phyloP scores from a whole-genome alignment of 192 early-diverging fungal species.

The Dissophora ornata region DNA sequence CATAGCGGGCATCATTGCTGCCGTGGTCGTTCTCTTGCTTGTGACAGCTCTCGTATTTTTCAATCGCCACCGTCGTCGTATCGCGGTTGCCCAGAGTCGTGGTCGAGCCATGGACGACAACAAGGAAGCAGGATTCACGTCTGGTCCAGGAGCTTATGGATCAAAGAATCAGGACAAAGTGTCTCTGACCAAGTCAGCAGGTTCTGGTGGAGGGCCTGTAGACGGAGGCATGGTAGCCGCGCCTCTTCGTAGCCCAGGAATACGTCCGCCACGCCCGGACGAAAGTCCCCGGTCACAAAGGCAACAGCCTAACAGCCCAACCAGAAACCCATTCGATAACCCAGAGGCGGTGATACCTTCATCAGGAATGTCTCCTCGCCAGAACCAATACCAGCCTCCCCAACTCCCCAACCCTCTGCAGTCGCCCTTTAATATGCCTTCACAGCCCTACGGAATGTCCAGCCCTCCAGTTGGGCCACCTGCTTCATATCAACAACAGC shows the following conservation, averaged over 20 bases:
- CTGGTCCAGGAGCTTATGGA: neutral
- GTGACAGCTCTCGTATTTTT: conserved; percentile 20
- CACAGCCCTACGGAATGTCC: conserved; percentile 11
- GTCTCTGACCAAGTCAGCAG: conserved; percentile 28
- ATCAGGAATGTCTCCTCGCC: conserved; percentile 8
- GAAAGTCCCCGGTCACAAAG: conserved; percentile 6
- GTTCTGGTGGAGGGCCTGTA: conserved; percentile 19
- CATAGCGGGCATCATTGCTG: conserved; percentile 28
- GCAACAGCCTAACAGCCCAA: conserved; percentile 11
- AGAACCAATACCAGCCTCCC: conserved; percentile 28
- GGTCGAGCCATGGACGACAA: conserved; percentile 13
- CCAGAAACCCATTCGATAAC: conserved; percentile 25
- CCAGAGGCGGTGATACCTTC: neutral
- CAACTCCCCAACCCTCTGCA: conserved; percentile 4
- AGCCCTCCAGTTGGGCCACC: conserved; percentile 5
- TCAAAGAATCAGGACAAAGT: conserved; percentile 35
- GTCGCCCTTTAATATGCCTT: conserved; percentile 1
- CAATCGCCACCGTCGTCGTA: conserved; percentile 35
- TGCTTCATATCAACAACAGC: conserved; percentile 6
- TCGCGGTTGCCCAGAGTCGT: conserved; percentile 4
- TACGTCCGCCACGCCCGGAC: conserved; percentile 1
- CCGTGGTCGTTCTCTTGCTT: conserved; percentile 14
- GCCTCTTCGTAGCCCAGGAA: conserved; percentile 7
- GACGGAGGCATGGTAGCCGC: conserved; percentile 9
- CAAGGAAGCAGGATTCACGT: conserved; percentile 22